These are phyloP conservation scores for Leccinum boreale DNA, from an alignment of 768 basidiomycete species.

Conservation along the genomic window DNA sequence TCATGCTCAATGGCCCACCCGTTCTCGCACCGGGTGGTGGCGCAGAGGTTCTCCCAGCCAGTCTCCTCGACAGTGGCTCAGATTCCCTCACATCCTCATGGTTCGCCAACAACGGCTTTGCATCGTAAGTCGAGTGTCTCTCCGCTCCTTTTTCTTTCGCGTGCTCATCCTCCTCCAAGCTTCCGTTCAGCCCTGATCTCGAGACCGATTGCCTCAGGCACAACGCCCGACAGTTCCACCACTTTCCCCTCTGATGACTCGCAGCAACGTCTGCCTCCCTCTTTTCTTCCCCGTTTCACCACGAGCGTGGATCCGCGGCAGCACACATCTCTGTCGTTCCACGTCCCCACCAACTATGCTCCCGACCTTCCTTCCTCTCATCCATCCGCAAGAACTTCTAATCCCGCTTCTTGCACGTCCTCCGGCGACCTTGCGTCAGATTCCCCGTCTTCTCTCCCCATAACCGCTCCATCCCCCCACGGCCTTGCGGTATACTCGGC, in stretches of 20 bases:
- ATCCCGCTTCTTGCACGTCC: constrained; percentile 1
- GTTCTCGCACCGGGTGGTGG: constrained; percentile 69
- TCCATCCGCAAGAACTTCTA: constrained; percentile 4
- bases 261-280: constrained; percentile 5
- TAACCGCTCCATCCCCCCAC: constrained; percentile 31
- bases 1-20: constrained; percentile 56
- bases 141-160: neutral
- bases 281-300: neutral
- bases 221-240: neutral
- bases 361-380: constrained; percentile 4
- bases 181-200: constrained; percentile 20
- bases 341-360: constrained; percentile 1
- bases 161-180: constrained; percentile 20
- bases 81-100: constrained; percentile 40
- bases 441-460: neutral
- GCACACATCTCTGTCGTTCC: constrained; percentile 1
- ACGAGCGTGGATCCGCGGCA: constrained; percentile 2
- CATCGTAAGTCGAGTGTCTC: constrained; percentile 19
- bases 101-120: constrained; percentile 48
- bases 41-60: constrained; percentile 64
- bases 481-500: constrained; percentile 75
- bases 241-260: neutral
- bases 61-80: constrained; percentile 28
- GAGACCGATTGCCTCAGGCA: constrained; percentile 7
- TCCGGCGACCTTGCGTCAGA: neutral